Evolutionary conservation across 495 filamentous ascomycete species (phyloP).

Genomic region (Hypoxylon intermedium): DNA sequence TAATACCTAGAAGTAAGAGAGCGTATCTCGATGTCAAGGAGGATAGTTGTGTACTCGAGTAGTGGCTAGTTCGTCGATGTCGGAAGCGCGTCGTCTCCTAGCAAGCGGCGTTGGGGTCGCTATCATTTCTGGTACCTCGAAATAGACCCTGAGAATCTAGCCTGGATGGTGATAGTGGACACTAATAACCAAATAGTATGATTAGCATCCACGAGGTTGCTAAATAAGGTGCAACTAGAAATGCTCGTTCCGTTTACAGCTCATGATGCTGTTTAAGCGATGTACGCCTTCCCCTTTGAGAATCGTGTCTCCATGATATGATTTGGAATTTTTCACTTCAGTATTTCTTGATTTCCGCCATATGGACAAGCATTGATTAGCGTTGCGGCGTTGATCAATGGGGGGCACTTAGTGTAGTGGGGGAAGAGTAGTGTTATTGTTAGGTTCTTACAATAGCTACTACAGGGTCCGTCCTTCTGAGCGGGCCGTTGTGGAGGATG

Average conservation of each 20-base stretch:
- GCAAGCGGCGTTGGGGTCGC: constrained; percentile 2
- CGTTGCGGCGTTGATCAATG: constrained; percentile 17
- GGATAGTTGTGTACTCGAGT: too few relatives aligned
- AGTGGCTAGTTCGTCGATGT: neutral
- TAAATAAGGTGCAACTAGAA: constrained; percentile 16
- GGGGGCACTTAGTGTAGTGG: constrained; percentile 18
- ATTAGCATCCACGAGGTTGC: constrained; percentile 8
- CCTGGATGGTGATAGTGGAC: neutral
- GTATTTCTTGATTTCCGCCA: constrained; percentile 14
- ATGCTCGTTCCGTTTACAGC: constrained; percentile 9
- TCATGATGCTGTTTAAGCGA: neutral
- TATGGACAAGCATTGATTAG: constrained; percentile 19
- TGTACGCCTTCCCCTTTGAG: constrained; percentile 4
- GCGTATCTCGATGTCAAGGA: too few relatives aligned
- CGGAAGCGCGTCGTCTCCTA: constrained; percentile 1
- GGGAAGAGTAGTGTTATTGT: constrained; percentile 7
- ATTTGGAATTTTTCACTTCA: constrained; percentile 5
- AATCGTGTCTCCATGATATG: constrained; percentile 7
- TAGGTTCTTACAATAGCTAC: constrained; percentile 16
- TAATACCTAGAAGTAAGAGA: too few relatives aligned
- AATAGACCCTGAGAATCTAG: neutral
- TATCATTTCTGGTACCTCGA: constrained; percentile 2
- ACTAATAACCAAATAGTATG: constrained; percentile 1
- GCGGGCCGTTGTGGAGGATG: constrained; percentile 33
- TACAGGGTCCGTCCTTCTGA: constrained; percentile 17